Conservation (phyloP, 2,329 filamentous ascomycete species). For the Xylaria sp. region DNA sequence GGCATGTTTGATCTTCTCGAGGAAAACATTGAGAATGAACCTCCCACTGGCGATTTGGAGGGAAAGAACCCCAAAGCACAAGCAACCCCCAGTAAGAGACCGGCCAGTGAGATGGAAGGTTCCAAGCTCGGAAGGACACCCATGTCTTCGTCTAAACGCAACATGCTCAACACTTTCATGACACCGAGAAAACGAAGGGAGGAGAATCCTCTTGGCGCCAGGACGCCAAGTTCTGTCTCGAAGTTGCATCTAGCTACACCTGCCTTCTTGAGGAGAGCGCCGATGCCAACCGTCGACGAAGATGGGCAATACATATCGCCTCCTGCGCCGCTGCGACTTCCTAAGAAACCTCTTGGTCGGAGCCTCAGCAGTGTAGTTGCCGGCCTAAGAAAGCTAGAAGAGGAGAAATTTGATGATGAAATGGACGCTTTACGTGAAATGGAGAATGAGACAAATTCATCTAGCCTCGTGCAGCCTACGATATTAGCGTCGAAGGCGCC, state of each 20-base stretch:
- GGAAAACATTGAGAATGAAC: conserved; percentile 60
- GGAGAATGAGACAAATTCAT: conserved; percentile 60
- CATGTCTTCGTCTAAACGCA: conserved; percentile 67
- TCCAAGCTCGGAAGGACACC: conserved; percentile 60
- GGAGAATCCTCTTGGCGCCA: conserved; percentile 51
- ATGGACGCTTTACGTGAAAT: conserved; percentile 78
- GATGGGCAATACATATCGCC: conserved; percentile 61
- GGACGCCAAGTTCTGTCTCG: conserved; percentile 62
- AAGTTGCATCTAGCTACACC: conserved; percentile 74
- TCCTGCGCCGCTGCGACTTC: conserved; percentile 62
- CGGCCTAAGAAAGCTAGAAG: conserved; percentile 74
- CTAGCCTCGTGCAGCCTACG: conserved; percentile 32
- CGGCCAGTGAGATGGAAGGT: conserved; percentile 44
- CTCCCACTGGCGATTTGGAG: conserved; percentile 58
- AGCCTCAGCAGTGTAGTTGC: conserved; percentile 80
- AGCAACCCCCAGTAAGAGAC: conserved; percentile 61
- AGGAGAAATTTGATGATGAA: conserved; percentile 76
- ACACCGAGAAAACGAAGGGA: conserved; percentile 68
- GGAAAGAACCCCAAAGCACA: conserved; percentile 47
- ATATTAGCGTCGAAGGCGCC: conserved; percentile 32
- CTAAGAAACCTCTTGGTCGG: conserved; percentile 70
- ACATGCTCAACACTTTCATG: conserved; percentile 70
- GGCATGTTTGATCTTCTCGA: conserved; percentile 79
- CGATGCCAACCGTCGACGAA: conserved; percentile 66
- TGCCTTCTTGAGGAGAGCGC: conserved; percentile 70